Evolutionary conservation across 2,329 filamentous ascomycete species (phyloP).

Genomic region (Ciborinia camelliae): DNA sequence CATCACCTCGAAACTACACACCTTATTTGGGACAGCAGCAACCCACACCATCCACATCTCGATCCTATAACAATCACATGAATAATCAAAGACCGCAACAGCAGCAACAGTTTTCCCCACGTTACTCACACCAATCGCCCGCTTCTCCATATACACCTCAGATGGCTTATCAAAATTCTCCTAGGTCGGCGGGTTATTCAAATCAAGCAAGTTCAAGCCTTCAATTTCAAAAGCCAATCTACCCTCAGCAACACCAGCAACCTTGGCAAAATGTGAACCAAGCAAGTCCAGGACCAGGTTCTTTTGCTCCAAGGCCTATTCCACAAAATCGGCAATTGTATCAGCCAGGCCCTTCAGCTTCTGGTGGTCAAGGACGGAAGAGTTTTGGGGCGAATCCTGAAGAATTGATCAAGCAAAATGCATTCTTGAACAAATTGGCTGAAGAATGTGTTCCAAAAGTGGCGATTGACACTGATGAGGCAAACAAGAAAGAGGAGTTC

Average conservation of each 20-base stretch:
- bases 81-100: slow-evolving; percentile 24
- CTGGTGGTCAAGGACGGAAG: slow-evolving; percentile 24
- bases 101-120: slow-evolving; percentile 27
- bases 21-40: slow-evolving; percentile 16
- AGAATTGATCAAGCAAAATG: slow-evolving; percentile 48
- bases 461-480: slow-evolving; percentile 62
- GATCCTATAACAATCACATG: slow-evolving; percentile 9
- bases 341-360: slow-evolving; percentile 27
- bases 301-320: slow-evolving; percentile 20
- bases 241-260: slow-evolving; percentile 16
- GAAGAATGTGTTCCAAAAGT: slow-evolving; percentile 31
- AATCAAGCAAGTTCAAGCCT: slow-evolving; percentile 25
- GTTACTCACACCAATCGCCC: slow-evolving; percentile 23
- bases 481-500: slow-evolving; percentile 68
- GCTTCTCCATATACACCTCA: slow-evolving; percentile 26
- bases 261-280: slow-evolving; percentile 16
- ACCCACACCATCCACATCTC: slow-evolving; percentile 20
- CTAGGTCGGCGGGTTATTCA: slow-evolving; percentile 36
- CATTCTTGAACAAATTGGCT: slow-evolving; percentile 50
- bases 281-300: background rate
- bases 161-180: slow-evolving; percentile 23
- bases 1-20: slow-evolving; percentile 32
- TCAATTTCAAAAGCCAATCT: slow-evolving; percentile 20
- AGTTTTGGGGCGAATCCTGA: slow-evolving; percentile 35
- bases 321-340: slow-evolving; percentile 36